Evolutionary conservation across 2,329 filamentous ascomycete species (phyloP), one percentile per base, ranked within the genome.

Genomic region (Aspergillus sclerotialis): DNA sequence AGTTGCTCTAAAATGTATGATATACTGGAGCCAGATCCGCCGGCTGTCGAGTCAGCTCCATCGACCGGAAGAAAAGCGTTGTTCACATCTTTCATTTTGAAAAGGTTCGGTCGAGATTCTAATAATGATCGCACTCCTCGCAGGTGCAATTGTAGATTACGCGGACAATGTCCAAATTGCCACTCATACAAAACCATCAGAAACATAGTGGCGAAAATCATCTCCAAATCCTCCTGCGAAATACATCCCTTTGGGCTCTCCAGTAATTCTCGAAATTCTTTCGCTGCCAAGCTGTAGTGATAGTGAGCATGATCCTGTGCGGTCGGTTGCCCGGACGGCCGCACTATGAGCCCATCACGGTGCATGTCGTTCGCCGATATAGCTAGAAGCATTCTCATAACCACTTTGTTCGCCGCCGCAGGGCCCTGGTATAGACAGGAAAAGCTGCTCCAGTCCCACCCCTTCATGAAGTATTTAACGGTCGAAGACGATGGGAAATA

Each of bases 301-400:
- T 55, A 57, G 10, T 51, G 49, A 1, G 48, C 56, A 25, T 55
- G 54, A 19, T 58, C 49, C 28, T 53, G 50, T 3, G 54, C 49
- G 2, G 54, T 52, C 2, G 52, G 47, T 24, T 47, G 46, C 23
- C 52, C 53, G 1, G 52, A 45, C 2, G 49, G 46, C 23, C 44
- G 42, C 3, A 49, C 38, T 3, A 50, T 38, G 5, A 60, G 34
- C 2, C 53, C 55, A 28, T 52, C 50, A 5, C 56, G 52, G 35
- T 61, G 45, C 54, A 62, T 60, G 21, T 63, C 60, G 31, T 47
- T 60, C 4, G 57, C 56, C 2, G 58, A 53, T 8, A 60, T 35
- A 2, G 60, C 60, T 15, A 63, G 37, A n/a, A 63, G 57, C 56
- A 62, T 61, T 11, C 60, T 53, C 60, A 63, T 63, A 13, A 63